A percentile compares a stretch with the other conserved stretches of the same genome.
Conservation (phyloP, 495 filamentous ascomycete species). For the Lichenothelia convexa region DNA sequence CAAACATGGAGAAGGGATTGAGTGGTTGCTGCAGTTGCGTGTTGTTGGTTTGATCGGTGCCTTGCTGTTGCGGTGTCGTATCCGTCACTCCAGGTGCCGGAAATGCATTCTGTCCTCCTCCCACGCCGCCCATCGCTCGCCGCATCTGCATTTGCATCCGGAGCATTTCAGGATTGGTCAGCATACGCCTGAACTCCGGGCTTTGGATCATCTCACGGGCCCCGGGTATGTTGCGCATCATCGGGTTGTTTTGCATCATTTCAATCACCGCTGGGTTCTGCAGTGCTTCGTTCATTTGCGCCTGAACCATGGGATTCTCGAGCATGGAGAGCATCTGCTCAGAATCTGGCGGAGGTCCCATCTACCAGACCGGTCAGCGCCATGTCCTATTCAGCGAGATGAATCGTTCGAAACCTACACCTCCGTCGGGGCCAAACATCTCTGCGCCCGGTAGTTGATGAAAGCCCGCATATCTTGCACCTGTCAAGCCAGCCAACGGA, state of each 20-base stretch:
- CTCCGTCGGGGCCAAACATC: slow-evolving; percentile 91
- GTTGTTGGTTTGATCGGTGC: slow-evolving; percentile 16
- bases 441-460: slow-evolving; percentile 72
- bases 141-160: slow-evolving; percentile 66
- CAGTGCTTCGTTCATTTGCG: slow-evolving; percentile 80
- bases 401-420: slow-evolving; percentile 43
- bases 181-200: slow-evolving; percentile 75
- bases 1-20: slow-evolving; percentile 23
- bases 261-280: slow-evolving; percentile 84
- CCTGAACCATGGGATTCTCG: slow-evolving; percentile 63
- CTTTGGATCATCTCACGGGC: slow-evolving; percentile 70
- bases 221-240: slow-evolving; percentile 65
- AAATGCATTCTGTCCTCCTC: slow-evolving; percentile 40
- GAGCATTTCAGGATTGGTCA: slow-evolving; percentile 79
- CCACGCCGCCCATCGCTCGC: slow-evolving; percentile 42
- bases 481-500: slow-evolving; percentile 76
- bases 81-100: slow-evolving; percentile 82
- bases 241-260: slow-evolving; percentile 75
- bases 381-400: neutral
- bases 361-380: slow-evolving; percentile 35
- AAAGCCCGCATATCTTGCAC: slow-evolving; percentile 85
- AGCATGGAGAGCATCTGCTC: slow-evolving; percentile 73
- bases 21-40: slow-evolving; percentile 19
- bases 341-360: slow-evolving; percentile 69
- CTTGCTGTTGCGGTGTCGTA: slow-evolving; percentile 26